phyloP scores from a whole-genome alignment of 345 rosid genomes.

The Triadica sebifera region DNA sequence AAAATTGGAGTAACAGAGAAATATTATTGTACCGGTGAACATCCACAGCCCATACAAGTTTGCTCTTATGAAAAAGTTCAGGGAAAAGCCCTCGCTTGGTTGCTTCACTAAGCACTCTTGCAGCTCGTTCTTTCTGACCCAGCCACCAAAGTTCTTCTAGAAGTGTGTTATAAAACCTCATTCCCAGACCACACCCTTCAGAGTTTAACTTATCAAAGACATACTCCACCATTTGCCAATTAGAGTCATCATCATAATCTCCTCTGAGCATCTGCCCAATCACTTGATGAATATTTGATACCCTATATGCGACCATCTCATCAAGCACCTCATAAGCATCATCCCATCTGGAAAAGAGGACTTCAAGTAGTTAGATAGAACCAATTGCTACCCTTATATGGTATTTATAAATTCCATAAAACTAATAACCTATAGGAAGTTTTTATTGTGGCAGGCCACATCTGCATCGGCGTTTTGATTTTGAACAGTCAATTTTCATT shows the following conservation, averaged over 20 bases:
- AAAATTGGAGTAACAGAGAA: conserved; percentile 7
- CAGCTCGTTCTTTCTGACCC: conserved; percentile 85
- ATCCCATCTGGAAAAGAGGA: conserved; percentile 59
- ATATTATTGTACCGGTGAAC: conserved; percentile 65
- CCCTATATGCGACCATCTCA: conserved; percentile 74
- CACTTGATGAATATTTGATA: conserved; percentile 82
- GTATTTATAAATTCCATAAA: not conserved
- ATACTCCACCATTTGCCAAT: conserved; percentile 95
- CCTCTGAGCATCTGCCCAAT: conserved; percentile 93
- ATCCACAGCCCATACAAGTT: conserved; percentile 81
- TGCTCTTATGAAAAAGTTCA: conserved; percentile 81
- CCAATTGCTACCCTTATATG: not conserved
- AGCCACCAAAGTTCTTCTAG: conserved; percentile 96
- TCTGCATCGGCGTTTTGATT: not conserved
- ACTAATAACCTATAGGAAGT: not conserved
- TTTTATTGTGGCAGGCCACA: not conserved
- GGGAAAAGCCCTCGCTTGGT: conserved; percentile 85
- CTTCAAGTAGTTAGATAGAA: conserved; percentile 17
- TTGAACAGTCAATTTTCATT: not conserved
- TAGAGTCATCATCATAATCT: conserved; percentile 76
- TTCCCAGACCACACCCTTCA: conserved; percentile 86
- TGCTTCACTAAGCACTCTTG: conserved; percentile 77
- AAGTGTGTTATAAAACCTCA: conserved; percentile 87
- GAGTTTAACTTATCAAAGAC: conserved; percentile 77
- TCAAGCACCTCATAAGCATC: conserved; percentile 66